Base-by-base conservation (phyloP, 345 rosid genomes). In the Eucalyptus cladocalyx region DNA sequence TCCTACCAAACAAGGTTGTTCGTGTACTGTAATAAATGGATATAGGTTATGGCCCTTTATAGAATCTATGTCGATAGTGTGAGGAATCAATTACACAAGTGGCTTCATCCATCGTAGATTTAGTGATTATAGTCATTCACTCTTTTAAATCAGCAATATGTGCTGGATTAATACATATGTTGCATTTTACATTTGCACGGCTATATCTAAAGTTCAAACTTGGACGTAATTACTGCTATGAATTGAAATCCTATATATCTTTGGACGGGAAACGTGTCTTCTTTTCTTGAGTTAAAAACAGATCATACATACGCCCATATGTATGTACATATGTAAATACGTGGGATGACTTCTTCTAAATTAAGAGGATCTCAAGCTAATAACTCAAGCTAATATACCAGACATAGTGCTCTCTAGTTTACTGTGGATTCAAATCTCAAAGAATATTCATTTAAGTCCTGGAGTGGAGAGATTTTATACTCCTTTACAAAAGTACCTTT, bases 191-290 rank as follows among this genome's bases (percentile, higher is more conserved):
- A 62, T 62, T 30, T n/a, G 34, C 72, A 30, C 10, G 0, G 34
- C 72, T 30, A 60, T 28, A 60, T 60, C 69, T 62, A 62, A 62
- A 62, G 72, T 30, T 62, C 37, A 62, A 62, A 30, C 72, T 62
- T 62, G 19, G 19, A 62, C 9, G 18, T 62, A 62, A 30, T 30
- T 13, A 30, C 37, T 13, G 8, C 2, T 62, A 62, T 65, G 76
- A 65, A 65, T 65, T 65, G 72, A 60, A 60, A 60, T 60, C 69
- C 69, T 60, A 28, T 60, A 1, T 0, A 60, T 28, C 2, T n/a
- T n/a, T 0, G 1, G 5, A 65, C 6, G 21, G 34, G 40, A 65
- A 17, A 65, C 19, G 0, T n/a, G 37, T n/a, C 37, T 65, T 15
- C 76, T n/a, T 65, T 65, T 65, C 76, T 0, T 8, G 40, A 65